phyloP scores from a whole-genome alignment of 805 yeast species.

The Kuraishia molischiana region DNA sequence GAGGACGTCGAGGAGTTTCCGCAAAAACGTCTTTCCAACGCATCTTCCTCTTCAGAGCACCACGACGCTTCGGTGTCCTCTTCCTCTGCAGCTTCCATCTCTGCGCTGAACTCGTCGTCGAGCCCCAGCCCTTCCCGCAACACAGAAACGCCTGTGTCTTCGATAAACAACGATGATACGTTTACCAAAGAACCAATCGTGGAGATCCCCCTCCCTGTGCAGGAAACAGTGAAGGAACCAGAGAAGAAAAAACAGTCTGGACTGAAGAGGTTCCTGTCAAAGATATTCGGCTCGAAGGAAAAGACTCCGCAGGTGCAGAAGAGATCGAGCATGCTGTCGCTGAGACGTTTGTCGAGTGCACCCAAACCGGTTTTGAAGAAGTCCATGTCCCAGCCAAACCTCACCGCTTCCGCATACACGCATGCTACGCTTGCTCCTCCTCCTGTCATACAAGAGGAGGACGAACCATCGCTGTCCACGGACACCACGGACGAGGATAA shows the following conservation, averaged over 20 bases:
- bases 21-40: conserved; percentile 9
- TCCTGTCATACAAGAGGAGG: not conserved
- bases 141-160: conserved; percentile 6
- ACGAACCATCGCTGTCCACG: not conserved
- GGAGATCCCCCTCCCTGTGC: not conserved
- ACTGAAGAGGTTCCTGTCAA: conserved; percentile 1
- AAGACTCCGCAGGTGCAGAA: too few relatives aligned
- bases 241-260: not conserved
- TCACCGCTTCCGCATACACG: not conserved
- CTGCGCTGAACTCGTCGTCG: conserved; percentile 3
- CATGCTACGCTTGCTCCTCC: not conserved
- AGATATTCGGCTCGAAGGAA: too few relatives aligned
- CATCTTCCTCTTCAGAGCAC: conserved; percentile 11
- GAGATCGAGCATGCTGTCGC: not conserved
- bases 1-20: not conserved
- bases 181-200: not conserved
- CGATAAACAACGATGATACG: conserved; percentile 5
- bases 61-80: conserved; percentile 6
- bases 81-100: conserved; percentile 5
- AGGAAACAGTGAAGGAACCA: not conserved
- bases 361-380: not conserved
- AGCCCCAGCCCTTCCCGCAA: conserved; percentile 3
- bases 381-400: not conserved
- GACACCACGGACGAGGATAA: not conserved
- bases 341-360: not conserved